Evolutionary conservation across 345 rosid species (phyloP).

Genomic region (Anacardium occidentale): DNA sequence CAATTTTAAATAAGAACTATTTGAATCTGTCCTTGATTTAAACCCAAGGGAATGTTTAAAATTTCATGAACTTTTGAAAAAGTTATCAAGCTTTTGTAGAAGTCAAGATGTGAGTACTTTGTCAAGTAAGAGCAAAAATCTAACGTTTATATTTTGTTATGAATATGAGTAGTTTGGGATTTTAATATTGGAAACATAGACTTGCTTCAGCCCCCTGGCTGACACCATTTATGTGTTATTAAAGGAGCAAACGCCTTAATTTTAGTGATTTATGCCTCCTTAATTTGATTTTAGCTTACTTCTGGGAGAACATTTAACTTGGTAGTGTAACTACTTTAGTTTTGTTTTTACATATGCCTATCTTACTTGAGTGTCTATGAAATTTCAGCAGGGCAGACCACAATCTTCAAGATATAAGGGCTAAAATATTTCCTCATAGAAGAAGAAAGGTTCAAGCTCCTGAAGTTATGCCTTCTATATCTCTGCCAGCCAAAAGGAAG

Average conservation of each 20-base stretch:
- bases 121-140: background rate
- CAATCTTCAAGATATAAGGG: constrained; percentile 68
- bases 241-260: background rate
- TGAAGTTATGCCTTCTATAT: constrained; percentile 45
- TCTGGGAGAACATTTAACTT: constrained; percentile 6
- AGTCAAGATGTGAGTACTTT: constrained; percentile 2
- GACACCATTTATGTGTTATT: background rate
- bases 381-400: constrained; percentile 63
- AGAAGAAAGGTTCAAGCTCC: constrained; percentile 55
- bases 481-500: constrained; percentile 61
- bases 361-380: constrained; percentile 13
- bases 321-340: background rate
- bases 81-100: background rate
- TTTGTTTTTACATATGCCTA: constrained; percentile 5
- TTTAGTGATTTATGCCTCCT: background rate
- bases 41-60: background rate
- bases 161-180: constrained; percentile 19
- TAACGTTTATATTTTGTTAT: background rate
- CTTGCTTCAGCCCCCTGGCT: background rate
- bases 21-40: background rate
- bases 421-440: constrained; percentile 63
- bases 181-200: background rate
- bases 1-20: background rate
- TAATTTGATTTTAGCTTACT: no score
- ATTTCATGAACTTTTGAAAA: background rate